Conservation (phyloP, 2,329 filamentous ascomycete species). For the Aaosphaeria pasadenensis region DNA sequence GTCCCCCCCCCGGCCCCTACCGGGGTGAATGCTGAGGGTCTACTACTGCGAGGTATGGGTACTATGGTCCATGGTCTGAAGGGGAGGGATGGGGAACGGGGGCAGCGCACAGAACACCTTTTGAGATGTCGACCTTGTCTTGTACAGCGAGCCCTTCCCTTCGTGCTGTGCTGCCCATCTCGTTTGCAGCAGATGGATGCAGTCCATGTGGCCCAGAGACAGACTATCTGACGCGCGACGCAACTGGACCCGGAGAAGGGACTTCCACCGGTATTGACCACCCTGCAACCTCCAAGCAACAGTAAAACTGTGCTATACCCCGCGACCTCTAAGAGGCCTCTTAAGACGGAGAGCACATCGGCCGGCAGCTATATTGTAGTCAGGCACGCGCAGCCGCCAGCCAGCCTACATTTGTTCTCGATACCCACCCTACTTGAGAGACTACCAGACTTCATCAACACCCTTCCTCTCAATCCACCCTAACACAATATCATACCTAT, state of each 20-base stretch:
- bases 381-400: slow-evolving; percentile 26
- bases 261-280: slow-evolving; percentile 30
- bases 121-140: too few species aligned
- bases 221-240: slow-evolving; percentile 32
- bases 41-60: neutral
- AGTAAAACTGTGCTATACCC: slow-evolving; percentile 32
- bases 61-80: neutral
- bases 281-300: slow-evolving; percentile 29
- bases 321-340: slow-evolving; percentile 19
- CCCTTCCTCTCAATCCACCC: too few species aligned
- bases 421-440: too few species aligned
- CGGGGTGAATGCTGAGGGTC: slow-evolving; percentile 4
- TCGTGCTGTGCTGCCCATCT: slow-evolving; percentile 18
- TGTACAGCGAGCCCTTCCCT: slow-evolving; percentile 5
- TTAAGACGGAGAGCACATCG: slow-evolving; percentile 25
- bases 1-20: slow-evolving; percentile 14
- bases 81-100: slow-evolving; percentile 17
- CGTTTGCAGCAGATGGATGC: slow-evolving; percentile 23
- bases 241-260: slow-evolving; percentile 31
- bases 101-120: slow-evolving; percentile 1
- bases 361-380: slow-evolving; percentile 35
- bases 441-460: too few species aligned
- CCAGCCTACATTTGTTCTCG: too few species aligned
- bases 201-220: slow-evolving; percentile 26
- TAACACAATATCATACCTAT: slow-evolving; percentile 10